These are phyloP conservation scores for Ceriops decandra DNA, from an alignment of 345 rosid species.

Conservation along the genomic window DNA sequence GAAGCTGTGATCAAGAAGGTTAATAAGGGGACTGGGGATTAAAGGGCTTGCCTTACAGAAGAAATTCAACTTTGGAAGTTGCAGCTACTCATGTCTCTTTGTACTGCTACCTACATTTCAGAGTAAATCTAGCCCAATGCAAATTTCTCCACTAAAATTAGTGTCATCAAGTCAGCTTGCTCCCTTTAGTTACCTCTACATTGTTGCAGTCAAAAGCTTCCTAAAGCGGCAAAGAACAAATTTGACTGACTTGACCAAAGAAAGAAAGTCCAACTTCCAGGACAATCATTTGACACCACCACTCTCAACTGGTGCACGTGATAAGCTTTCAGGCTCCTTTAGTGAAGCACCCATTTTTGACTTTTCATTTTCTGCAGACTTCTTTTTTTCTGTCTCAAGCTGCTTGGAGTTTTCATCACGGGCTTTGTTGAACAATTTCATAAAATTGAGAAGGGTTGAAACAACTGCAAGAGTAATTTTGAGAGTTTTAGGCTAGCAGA, in stretches of 20 bases:
- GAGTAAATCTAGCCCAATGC: constrained; percentile 9
- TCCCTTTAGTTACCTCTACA: neutral
- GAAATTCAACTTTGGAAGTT: constrained; percentile 4
- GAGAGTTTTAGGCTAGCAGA: neutral
- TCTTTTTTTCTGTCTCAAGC: constrained; percentile 63
- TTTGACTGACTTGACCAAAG: neutral
- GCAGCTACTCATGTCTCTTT: neutral
- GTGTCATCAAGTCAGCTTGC: neutral
- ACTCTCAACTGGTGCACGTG: constrained; percentile 21
- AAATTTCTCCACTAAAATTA: neutral
- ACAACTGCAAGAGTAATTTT: constrained; percentile 45
- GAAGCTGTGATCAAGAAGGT: neutral
- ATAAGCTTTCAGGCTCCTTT: constrained; percentile 31
- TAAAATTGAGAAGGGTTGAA: constrained; percentile 70
- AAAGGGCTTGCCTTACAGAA: constrained; percentile 13
- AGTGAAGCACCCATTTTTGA: constrained; percentile 33
- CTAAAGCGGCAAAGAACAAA: neutral
- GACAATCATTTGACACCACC: constrained; percentile 26
- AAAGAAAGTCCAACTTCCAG: too few species aligned
- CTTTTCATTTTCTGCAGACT: constrained; percentile 45
- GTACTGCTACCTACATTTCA: constrained; percentile 14
- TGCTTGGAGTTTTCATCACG: constrained; percentile 79
- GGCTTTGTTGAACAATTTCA: constrained; percentile 71
- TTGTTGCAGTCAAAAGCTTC: constrained; percentile 6
- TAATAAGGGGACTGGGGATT: neutral